Base-by-base conservation (phyloP, 345 rosid species). In the Moricandia arvensis region DNA sequence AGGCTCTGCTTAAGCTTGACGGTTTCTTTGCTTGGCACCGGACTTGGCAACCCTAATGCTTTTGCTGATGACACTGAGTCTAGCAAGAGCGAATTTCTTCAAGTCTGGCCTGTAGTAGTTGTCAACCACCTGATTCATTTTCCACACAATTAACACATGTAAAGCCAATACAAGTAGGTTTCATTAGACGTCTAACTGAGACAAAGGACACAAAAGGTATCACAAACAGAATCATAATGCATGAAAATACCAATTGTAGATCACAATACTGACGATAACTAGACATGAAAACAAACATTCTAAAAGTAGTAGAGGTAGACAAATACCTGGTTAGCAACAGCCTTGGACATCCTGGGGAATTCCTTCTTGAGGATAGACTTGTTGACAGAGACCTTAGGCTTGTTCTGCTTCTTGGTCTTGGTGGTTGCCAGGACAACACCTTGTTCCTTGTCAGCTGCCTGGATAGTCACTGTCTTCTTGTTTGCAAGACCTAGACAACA, bases 31-130 rank as follows among this genome's bases (percentile, higher is more conserved):
- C 90, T 91, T 93, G 72, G 79, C 90, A 79, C 98, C 99, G 30
- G 97, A 90, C 77, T 88, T 95, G 11, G 94, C 80, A 66, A 90
- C 89, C 88, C 85, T 91, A 47, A 92, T 83, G 80, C 99, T 85
- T 80, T 84, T 83, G 85, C 89, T 85, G 59, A 92, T 92, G 8
- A 71, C 93, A 35, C 93, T 89, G 82, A 95, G 84, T 80, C 97
- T 87, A 66, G 97, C 90, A 51, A 95, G 97, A 47, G 99, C 93
- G 1, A 96, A 96, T 13, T 83, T 85, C 87, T 86, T 92, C 68
- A 95, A 78, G 82, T 95, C 98, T 16, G 94, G 97, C 80, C 96
- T 86, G 90, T 92, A 92, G 79, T 87, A 81, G 90, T 90, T 90
- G 75, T 87, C 88, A 1, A 83, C 87, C 38, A 92, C 97, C 97